Evolutionary conservation across 192 early-diverging fungal species (phyloP).

Genomic region (Rhizoclosmatium globosum): DNA sequence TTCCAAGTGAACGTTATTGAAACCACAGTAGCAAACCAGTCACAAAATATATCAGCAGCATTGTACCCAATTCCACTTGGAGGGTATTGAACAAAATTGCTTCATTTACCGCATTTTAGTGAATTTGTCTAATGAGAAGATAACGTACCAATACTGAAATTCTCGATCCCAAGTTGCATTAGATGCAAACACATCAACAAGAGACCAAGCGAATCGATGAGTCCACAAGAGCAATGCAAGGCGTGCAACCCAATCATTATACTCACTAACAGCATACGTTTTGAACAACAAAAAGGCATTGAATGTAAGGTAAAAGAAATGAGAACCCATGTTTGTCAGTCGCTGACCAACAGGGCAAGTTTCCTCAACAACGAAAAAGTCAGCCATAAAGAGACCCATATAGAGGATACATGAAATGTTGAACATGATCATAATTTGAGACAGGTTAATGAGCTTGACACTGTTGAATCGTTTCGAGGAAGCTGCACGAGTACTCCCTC

Average conservation of each 20-base stretch:
- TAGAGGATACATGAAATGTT: no score
- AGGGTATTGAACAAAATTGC: background rate
- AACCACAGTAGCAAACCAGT: background rate
- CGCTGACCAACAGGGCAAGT: no score
- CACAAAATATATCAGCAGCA: background rate
- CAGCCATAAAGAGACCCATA: no score
- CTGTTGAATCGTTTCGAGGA: no score
- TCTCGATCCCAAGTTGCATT: background rate
- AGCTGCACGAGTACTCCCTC: no score
- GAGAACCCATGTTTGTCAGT: background rate
- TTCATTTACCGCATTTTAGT: no score
- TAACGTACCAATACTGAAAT: background rate
- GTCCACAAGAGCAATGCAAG: background rate
- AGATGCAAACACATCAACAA: background rate
- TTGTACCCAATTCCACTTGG: background rate
- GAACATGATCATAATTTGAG: no score
- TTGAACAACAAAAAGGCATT: background rate
- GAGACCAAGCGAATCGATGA: background rate
- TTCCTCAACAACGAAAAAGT: no score
- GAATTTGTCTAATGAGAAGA: no score
- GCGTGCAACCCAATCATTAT: background rate
- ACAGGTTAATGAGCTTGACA: no score
- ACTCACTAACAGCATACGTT: background rate
- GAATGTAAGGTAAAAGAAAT: background rate
- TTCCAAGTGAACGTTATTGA: background rate